Conservation (phyloP, 106 monocot genomes). For the Apostasia ramifera region DNA sequence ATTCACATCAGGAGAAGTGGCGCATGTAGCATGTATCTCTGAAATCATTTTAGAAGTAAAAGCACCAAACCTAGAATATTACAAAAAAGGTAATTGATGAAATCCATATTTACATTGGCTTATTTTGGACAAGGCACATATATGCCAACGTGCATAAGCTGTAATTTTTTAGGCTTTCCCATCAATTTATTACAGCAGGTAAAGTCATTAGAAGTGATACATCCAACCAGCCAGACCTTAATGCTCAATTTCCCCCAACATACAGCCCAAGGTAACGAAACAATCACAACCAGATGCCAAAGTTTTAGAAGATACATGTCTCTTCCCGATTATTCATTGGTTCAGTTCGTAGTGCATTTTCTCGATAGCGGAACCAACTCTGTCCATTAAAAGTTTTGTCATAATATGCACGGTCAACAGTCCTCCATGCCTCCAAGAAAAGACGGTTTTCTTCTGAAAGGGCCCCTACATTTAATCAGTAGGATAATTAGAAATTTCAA, state of each 20-base stretch:
- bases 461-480: constrained; percentile 43
- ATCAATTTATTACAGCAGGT: too few relatives aligned
- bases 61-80: too few relatives aligned
- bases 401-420: constrained; percentile 90
- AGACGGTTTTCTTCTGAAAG: constrained; percentile 95
- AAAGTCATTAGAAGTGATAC: too few relatives aligned
- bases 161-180: too few relatives aligned
- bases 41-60: too few relatives aligned
- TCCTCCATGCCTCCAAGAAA: constrained; percentile 96
- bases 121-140: too few relatives aligned
- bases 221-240: too few relatives aligned
- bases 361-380: constrained; percentile 94
- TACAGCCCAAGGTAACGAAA: not conserved
- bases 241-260: not conserved
- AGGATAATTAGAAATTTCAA: not conserved
- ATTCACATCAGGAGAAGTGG: too few relatives aligned
- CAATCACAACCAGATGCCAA: not conserved
- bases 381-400: constrained; percentile 95
- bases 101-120: too few relatives aligned
- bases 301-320: constrained; percentile 57
- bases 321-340: constrained; percentile 96
- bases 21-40: too few relatives aligned
- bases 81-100: too few relatives aligned
- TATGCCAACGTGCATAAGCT: too few relatives aligned
- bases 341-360: constrained; percentile 80